Percentiles rank a stretch among this genome's conserved stretches.
Conservation (phyloP, 805 yeast species). For the Wickerhamomyces ciferrii region DNA sequence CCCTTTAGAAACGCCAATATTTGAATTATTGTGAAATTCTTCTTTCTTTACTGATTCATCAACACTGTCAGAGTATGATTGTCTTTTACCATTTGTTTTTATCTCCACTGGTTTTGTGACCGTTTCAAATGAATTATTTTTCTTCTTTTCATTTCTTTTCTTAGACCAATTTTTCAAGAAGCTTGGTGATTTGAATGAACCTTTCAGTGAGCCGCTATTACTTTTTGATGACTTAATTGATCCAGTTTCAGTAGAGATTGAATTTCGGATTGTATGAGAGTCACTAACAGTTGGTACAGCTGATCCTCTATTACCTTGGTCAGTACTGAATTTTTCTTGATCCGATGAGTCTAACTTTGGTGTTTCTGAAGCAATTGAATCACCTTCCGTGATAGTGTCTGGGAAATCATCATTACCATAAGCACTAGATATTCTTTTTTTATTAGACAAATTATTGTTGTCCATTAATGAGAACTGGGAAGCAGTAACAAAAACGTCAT, state of each 20-base stretch:
- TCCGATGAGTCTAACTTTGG: not conserved
- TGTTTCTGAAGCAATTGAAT: not conserved
- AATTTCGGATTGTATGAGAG: not conserved
- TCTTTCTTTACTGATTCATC: not conserved
- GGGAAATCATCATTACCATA: not conserved
- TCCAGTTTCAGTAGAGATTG: not conserved
- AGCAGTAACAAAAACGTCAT: conserved; percentile 34
- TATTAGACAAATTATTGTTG: not conserved
- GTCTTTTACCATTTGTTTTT: not conserved
- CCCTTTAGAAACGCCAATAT: not conserved
- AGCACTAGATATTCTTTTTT: not conserved
- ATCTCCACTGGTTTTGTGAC: conserved; percentile 9
- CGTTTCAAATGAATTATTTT: conserved; percentile 10
- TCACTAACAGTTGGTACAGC: not conserved
- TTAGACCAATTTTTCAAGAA: conserved; percentile 19
- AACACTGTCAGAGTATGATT: conserved; percentile 2
- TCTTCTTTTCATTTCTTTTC: conserved; percentile 13
- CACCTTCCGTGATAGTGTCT: not conserved
- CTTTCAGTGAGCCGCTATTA: not conserved
- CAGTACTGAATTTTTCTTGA: not conserved
- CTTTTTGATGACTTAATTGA: not conserved
- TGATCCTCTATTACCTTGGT: not conserved
- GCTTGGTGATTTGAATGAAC: conserved; percentile 12
- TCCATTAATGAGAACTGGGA: conserved; percentile 27
- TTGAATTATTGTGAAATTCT: not conserved